Conservation (phyloP, 805 yeast species). For the Ogataea trehaloabstinens region DNA sequence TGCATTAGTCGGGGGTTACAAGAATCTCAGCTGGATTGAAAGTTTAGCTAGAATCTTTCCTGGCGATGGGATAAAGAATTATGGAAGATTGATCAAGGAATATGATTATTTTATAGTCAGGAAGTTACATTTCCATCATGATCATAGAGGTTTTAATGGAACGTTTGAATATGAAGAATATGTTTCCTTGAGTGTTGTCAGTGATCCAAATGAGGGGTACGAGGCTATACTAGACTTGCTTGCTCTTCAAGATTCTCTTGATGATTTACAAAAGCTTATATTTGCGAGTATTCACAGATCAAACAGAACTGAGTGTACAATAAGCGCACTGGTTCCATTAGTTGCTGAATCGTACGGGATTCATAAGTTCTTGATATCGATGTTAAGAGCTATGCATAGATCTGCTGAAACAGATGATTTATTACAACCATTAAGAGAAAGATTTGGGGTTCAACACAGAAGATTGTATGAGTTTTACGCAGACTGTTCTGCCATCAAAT, state of each 20-base stretch:
- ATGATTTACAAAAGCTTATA: constrained; percentile 71
- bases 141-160: constrained; percentile 89
- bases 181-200: constrained; percentile 78
- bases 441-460: constrained; percentile 69
- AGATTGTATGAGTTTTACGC: constrained; percentile 80
- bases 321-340: constrained; percentile 84
- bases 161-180: constrained; percentile 96
- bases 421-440: constrained; percentile 65
- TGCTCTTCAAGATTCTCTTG: constrained; percentile 81
- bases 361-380: constrained; percentile 81
- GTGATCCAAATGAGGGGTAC: constrained; percentile 94
- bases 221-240: constrained; percentile 83
- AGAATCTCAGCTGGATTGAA: constrained; percentile 74
- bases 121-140: constrained; percentile 79
- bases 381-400: constrained; percentile 84
- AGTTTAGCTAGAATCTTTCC: constrained; percentile 60
- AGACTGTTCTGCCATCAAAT: constrained; percentile 83
- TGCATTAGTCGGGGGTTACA: constrained; percentile 74
- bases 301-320: constrained; percentile 66
- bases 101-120: constrained; percentile 67
- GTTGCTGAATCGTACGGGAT: constrained; percentile 92
- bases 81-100: constrained; percentile 72
- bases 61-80: constrained; percentile 46
- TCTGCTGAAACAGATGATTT: constrained; percentile 74
- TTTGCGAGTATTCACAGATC: constrained; percentile 65